Base-by-base conservation (phyloP, 805 yeast species). In the Pichia paraexigua region DNA sequence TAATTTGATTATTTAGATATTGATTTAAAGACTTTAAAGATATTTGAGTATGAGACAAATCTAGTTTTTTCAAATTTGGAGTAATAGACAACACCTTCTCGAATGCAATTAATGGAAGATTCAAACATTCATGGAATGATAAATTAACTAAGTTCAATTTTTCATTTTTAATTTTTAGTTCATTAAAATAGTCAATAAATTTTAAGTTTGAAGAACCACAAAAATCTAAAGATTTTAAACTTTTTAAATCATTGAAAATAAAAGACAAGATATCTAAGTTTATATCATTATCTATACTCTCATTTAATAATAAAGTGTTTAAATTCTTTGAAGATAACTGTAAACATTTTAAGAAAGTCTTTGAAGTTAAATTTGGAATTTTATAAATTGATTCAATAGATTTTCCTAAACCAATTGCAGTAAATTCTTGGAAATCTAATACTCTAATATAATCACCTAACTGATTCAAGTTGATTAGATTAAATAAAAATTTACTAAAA, bases 321-420 rank as follows among this genome's bases (percentile, higher is more conserved):
- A 91, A 68, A 56, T 85, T 82, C 0, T 88, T 85, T 1, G 87
- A 82, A 37, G 48, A 44, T 52, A 79, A 65, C 47, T 67, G 62
- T 28, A 90, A 71, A 52, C 88, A 87, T 22, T 78, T 72, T 45
- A 78, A 66, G 24, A 90, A 80, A 2, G 96, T 90, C 27, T 71
- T 70, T 41, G 83, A 74, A 0, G 96, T 90, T 41, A 90, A 88
- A 87, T 87, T 87, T 67, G 90, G 95, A 59, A 90, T 90, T 67
- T 87, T 95, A 66, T 80, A 83, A 68, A 87, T 91, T 96, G 90
- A 90, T 58, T 84, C 77, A 12, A 87, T 88, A 0, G 97, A 86
- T 56, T 97, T 74, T 2, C 97, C 97, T 46, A 90, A 73, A 0
- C 97, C 97, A 46, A 91, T 82, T 0, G 92, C 83, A 1, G 97